Conservation (phyloP, 768 basidiomycete genomes). For the Hypsizygus marmoreus region DNA sequence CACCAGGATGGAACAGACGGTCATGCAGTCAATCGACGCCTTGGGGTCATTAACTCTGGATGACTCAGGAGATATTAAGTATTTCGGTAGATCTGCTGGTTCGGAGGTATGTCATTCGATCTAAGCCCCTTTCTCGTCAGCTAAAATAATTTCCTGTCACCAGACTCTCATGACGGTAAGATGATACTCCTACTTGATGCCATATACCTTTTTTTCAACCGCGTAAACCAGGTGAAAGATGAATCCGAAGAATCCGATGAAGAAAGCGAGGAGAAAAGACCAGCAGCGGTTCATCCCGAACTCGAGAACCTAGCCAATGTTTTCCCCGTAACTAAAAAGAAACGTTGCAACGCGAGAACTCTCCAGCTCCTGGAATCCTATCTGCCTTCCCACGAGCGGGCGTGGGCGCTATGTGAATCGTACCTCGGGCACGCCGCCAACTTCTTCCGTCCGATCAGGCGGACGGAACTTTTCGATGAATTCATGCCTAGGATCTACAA, state of each 20-base stretch:
- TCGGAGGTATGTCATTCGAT: constrained; percentile 45
- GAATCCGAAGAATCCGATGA: constrained; percentile 31
- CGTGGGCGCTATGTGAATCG: constrained; percentile 37
- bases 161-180: constrained; percentile 46
- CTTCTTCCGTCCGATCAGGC: constrained; percentile 53
- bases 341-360: constrained; percentile 27
- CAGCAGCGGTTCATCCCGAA: constrained; percentile 22
- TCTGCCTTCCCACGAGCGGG: constrained; percentile 48
- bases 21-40: constrained; percentile 47
- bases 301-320: constrained; percentile 39
- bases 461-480: constrained; percentile 44
- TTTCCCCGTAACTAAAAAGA: constrained; percentile 41
- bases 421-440: constrained; percentile 49
- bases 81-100: constrained; percentile 66
- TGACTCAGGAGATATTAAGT: constrained; percentile 61
- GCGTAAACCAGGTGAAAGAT: constrained; percentile 29
- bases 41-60: constrained; percentile 66
- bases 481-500: constrained; percentile 43
- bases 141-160: not conserved
- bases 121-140: not conserved
- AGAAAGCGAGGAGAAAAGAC: constrained; percentile 24
- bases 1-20: constrained; percentile 34
- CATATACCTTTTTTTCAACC: not conserved
- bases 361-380: constrained; percentile 38
- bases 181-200: not conserved